Evolutionary conservation across 2,329 filamentous ascomycete species (phyloP).

Genomic region (Exophiala lecanii-corni): DNA sequence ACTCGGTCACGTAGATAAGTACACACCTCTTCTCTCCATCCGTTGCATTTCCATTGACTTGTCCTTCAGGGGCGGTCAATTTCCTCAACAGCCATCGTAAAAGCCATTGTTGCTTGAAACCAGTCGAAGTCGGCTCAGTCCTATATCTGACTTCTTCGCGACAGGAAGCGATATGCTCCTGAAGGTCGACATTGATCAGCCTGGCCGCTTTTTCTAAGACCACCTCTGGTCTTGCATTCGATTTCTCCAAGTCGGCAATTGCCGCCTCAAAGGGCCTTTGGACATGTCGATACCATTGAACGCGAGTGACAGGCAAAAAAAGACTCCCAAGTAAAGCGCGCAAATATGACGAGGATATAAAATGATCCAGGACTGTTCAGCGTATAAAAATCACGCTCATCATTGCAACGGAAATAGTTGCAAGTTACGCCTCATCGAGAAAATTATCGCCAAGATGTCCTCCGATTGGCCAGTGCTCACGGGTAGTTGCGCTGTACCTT

Average conservation of each 20-base stretch:
- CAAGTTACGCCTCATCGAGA: too few relatives aligned
- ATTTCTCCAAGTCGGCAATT: slow-evolving; percentile 38
- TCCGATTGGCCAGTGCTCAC: not conserved
- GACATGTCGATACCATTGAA: slow-evolving; percentile 11
- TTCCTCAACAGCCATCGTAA: slow-evolving; percentile 63
- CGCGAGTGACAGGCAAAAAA: too few relatives aligned
- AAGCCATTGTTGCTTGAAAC: slow-evolving; percentile 59
- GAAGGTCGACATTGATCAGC: slow-evolving; percentile 39
- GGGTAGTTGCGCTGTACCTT: not conserved
- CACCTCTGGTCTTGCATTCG: slow-evolving; percentile 34
- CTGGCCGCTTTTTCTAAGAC: slow-evolving; percentile 41
- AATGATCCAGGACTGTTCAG: too few relatives aligned
- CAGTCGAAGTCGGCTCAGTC: slow-evolving; percentile 17
- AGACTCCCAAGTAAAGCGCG: too few relatives aligned
- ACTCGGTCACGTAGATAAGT: not conserved
- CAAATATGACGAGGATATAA: too few relatives aligned
- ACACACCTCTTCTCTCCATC: not conserved
- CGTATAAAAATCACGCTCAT: too few relatives aligned
- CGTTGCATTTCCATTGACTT: not conserved
- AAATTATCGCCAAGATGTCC: slow-evolving; percentile 1
- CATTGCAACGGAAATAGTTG: too few relatives aligned
- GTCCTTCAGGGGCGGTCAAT: slow-evolving; percentile 39
- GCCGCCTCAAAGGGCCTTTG: slow-evolving; percentile 18
- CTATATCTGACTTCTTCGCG: slow-evolving; percentile 1
- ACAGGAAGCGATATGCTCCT: slow-evolving; percentile 29